A percentile compares a stretch with the other conserved stretches of the same genome.
Conservation (phyloP, 2,329 filamentous ascomycete species). For the Albophoma yamanashiensis region DNA sequence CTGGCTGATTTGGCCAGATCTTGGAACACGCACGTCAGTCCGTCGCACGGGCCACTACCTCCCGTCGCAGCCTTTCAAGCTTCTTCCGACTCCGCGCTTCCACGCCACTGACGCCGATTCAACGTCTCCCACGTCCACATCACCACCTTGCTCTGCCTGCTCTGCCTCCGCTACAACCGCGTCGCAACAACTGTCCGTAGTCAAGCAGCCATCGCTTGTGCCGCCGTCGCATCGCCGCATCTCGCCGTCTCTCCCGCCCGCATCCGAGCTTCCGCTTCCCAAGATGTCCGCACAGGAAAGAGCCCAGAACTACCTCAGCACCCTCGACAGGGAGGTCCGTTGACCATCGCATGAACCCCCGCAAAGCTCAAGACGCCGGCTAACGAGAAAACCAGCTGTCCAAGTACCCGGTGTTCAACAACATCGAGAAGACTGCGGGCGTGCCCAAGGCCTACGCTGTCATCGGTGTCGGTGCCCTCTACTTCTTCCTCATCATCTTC, state of each 20-base stretch:
- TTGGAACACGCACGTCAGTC: constrained; percentile 7
- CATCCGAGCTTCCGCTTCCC: constrained; percentile 11
- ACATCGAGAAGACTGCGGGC: constrained; percentile 74
- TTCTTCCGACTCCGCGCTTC: constrained; percentile 11
- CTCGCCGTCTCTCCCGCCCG: constrained; percentile 2
- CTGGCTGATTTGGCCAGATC: not conserved
- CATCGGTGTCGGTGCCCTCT: constrained; percentile 64
- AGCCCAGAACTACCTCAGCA: constrained; percentile 63
- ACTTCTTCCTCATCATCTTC: constrained; percentile 88
- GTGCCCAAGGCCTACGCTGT: constrained; percentile 79
- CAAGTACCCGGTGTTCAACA: constrained; percentile 74
- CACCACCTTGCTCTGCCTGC: constrained; percentile 8
- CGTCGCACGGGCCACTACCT: constrained; percentile 6
- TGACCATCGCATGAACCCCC: not conserved
- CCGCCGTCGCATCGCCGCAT: not conserved
- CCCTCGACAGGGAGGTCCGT: constrained; percentile 76
- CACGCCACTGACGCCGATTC: constrained; percentile 19
- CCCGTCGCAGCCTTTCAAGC: not conserved
- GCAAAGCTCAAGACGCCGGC: not conserved
- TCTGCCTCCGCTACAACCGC: constrained; percentile 4
- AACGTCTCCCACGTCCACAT: constrained; percentile 12
- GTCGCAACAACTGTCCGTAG: constrained; percentile 1
- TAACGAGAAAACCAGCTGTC: constrained; percentile 48
- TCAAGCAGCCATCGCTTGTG: not conserved
- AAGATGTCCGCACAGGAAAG: constrained; percentile 60